These are phyloP conservation scores for Quercus suber DNA, from an alignment of 306 rosid genomes.

Conservation along the genomic window DNA sequence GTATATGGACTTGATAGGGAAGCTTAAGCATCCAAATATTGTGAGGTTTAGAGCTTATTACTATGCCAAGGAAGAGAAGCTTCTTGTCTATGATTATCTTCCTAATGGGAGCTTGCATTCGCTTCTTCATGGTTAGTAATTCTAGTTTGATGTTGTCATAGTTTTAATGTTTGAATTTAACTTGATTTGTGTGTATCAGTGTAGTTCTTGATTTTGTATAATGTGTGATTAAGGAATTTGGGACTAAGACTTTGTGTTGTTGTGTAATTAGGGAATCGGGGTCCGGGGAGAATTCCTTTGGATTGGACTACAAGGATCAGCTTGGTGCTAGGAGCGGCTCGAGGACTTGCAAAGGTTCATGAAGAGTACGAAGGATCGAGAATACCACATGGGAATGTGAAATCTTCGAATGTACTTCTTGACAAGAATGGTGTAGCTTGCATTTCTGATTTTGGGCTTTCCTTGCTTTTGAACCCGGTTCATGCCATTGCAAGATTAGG, in stretches of 20 bases:
- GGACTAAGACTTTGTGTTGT: not conserved
- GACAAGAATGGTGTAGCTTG: conserved; percentile 94
- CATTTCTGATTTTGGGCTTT: conserved; percentile 85
- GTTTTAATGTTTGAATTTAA: no score
- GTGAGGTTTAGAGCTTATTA: conserved; percentile 85
- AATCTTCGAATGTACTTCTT: conserved; percentile 85
- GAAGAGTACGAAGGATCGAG: conserved; percentile 64
- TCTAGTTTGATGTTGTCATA: not conserved
- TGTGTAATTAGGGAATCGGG: conserved; percentile 67
- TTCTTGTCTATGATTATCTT: conserved; percentile 91
- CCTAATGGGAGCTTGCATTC: conserved; percentile 90
- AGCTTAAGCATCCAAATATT: conserved; percentile 66
- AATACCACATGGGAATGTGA: conserved; percentile 89
- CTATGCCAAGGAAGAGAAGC: conserved; percentile 95
- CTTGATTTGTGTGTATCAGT: no score
- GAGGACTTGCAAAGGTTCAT: conserved; percentile 81
- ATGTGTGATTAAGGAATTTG: not conserved
- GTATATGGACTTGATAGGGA: conserved; percentile 96
- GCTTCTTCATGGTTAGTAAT: conserved; percentile 81
- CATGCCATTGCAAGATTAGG: conserved; percentile 93
- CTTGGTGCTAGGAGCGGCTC: conserved; percentile 84
- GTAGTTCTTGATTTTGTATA: not conserved
- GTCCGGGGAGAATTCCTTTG: conserved; percentile 93
- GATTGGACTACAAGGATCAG: conserved; percentile 99
- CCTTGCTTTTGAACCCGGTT: conserved; percentile 77